Percentiles rank a stretch among this genome's conserved stretches.
Conservation (phyloP, 139 green algal genomes). For the Astrephomene gubernaculifera region DNA sequence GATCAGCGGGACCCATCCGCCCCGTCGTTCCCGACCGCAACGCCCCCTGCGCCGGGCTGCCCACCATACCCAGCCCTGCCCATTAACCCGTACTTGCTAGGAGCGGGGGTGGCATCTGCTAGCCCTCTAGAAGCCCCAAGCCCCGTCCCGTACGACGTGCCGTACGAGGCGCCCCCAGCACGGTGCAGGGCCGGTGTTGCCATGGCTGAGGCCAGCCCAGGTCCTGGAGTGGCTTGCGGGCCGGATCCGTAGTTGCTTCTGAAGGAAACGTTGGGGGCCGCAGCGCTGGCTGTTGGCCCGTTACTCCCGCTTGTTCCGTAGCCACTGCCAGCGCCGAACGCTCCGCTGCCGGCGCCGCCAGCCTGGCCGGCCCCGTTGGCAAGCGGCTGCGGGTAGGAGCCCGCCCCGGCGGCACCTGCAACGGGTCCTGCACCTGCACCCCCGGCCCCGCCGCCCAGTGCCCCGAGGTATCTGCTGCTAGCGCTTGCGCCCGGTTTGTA, state of each 20-base stretch:
- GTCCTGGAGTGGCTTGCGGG: background rate
- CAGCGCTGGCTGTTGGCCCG: background rate
- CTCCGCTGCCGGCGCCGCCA: background rate
- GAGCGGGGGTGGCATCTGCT: conserved; percentile 10
- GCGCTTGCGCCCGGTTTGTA: background rate
- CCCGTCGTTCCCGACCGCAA: background rate
- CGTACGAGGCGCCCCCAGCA: background rate
- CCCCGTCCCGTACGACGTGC: background rate
- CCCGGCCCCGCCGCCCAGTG: background rate
- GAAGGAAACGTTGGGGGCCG: background rate
- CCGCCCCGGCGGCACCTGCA: background rate
- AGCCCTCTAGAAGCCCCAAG: background rate
- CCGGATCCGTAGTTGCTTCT: background rate
- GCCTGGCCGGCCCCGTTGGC: background rate
- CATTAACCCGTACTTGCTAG: conserved; percentile 30
- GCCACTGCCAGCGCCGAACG: background rate
- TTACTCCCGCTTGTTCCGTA: background rate
- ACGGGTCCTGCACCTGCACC: background rate
- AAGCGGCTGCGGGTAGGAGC: background rate
- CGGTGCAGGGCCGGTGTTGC: conserved; percentile 3
- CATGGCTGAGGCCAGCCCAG: background rate
- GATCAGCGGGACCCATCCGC: too few relatives aligned
- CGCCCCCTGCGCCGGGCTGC: background rate
- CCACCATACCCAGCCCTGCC: background rate
- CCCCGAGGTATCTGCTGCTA: background rate